A percentile compares a stretch with the other conserved stretches of the same genome.
Conservation (phyloP, 164 flowering plant species). For the Annona squamosa region DNA sequence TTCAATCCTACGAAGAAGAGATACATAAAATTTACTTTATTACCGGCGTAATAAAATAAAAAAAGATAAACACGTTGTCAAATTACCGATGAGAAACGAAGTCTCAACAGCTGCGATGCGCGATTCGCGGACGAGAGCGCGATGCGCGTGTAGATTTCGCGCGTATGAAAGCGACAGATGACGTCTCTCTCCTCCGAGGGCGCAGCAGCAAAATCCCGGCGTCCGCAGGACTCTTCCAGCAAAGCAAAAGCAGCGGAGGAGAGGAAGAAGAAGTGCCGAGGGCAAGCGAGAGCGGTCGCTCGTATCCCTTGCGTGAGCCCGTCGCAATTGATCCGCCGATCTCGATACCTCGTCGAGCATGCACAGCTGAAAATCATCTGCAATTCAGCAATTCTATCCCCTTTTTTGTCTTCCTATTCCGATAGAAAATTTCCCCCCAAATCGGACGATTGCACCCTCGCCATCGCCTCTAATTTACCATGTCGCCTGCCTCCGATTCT, state of each 20-base stretch:
- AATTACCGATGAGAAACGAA: too few species aligned
- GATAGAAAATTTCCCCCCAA: not conserved
- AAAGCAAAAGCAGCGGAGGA: conserved; percentile 1
- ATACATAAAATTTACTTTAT: too few species aligned
- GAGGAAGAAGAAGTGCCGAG: not conserved
- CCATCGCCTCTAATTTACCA: not conserved
- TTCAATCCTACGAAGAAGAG: too few species aligned
- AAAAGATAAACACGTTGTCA: too few species aligned
- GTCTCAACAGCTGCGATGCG: too few species aligned
- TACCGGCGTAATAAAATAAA: too few species aligned
- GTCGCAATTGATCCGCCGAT: not conserved
- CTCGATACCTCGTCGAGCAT: not conserved
- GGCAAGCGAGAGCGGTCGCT: not conserved
- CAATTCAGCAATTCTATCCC: not conserved
- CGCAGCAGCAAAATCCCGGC: not conserved
- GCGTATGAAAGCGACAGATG: too few species aligned
- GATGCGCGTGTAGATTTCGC: too few species aligned
- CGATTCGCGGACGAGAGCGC: too few species aligned
- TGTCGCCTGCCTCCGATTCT: not conserved
- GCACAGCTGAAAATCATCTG: not conserved
- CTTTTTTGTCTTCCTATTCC: not conserved
- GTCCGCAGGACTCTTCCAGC: not conserved
- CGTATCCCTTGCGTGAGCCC: not conserved
- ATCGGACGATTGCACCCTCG: not conserved
- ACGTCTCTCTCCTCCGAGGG: too few species aligned